Evolutionary conservation across 2,329 filamentous ascomycete species (phyloP).

Genomic region (Huntiella decipiens): DNA sequence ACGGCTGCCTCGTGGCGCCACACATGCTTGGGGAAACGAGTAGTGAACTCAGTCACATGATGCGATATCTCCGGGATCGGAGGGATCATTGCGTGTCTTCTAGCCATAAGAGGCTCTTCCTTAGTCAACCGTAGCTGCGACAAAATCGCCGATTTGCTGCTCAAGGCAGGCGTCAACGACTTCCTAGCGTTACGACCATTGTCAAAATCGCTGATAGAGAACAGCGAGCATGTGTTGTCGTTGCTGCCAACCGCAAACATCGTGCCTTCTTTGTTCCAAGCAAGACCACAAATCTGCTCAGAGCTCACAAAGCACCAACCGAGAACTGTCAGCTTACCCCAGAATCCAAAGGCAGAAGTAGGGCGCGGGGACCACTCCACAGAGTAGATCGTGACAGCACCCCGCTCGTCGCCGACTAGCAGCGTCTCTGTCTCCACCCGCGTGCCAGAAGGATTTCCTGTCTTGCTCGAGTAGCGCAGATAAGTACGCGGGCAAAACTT

Average conservation of each 20-base stretch:
- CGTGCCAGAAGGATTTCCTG: slow-evolving; percentile 22
- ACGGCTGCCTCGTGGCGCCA: slow-evolving; percentile 75
- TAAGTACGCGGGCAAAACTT: slow-evolving; percentile 54
- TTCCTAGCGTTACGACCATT: slow-evolving; percentile 6
- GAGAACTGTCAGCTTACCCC: slow-evolving; percentile 58
- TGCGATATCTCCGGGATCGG: neutral
- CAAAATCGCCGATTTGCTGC: neutral
- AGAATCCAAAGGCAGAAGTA: slow-evolving; percentile 46
- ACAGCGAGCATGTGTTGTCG: slow-evolving; percentile 75
- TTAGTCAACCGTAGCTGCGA: neutral
- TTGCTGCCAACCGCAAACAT: slow-evolving; percentile 80
- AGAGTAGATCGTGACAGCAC: slow-evolving; percentile 71
- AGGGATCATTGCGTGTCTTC: slow-evolving; percentile 1
- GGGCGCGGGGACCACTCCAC: slow-evolving; percentile 55
- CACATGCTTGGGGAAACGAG: slow-evolving; percentile 28
- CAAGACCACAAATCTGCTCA: slow-evolving; percentile 85
- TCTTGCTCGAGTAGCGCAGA: slow-evolving; percentile 31
- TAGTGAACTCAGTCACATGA: neutral
- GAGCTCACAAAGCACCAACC: slow-evolving; percentile 60
- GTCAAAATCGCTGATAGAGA: slow-evolving; percentile 45
- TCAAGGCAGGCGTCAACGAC: neutral
- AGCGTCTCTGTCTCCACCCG: slow-evolving; percentile 60
- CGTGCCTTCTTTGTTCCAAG: slow-evolving; percentile 61
- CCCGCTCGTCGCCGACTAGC: slow-evolving; percentile 66
- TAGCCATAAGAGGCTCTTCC: slow-evolving; percentile 2